phyloP scores from a whole-genome alignment of 495 filamentous ascomycete genomes.

The Penicillium lagena region DNA sequence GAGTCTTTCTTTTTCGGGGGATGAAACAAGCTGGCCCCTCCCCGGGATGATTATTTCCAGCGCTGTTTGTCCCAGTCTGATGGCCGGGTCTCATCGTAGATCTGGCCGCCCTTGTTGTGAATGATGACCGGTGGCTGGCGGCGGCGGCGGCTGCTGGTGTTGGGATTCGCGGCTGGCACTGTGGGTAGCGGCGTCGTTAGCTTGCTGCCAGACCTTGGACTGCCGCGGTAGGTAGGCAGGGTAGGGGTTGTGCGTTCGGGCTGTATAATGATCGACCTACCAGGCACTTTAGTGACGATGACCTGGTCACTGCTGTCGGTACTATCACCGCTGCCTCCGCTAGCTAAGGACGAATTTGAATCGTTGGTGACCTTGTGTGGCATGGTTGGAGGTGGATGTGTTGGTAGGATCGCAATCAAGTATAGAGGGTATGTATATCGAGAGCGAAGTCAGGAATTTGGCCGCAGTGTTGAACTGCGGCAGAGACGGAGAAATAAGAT shows the following conservation, averaged over 20 bases:
- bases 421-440: no score
- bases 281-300: constrained; percentile 30
- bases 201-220: no score
- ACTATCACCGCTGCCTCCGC: constrained; percentile 20
- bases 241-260: no score
- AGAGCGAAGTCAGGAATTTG: no score
- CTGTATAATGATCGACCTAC: constrained; percentile 14
- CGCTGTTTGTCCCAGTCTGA: constrained; percentile 45
- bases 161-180: constrained; percentile 20
- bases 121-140: constrained; percentile 35
- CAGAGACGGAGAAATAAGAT: no score
- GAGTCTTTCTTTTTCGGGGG: not conserved
- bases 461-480: no score
- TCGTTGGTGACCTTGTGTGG: constrained; percentile 39
- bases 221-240: no score
- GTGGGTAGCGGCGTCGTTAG: not conserved
- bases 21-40: not conserved
- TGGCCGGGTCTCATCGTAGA: constrained; percentile 41
- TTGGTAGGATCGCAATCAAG: not conserved
- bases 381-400: constrained; percentile 16
- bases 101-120: constrained; percentile 41
- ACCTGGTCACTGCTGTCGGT: constrained; percentile 24
- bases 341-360: constrained; percentile 39
- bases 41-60: constrained; percentile 33
- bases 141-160: constrained; percentile 17